Evolutionary conservation across 1,284 basidiomycete genomes (phyloP), one percentile per base, ranked within the genome.

Genomic region (Lignosus rhinocerotis): DNA sequence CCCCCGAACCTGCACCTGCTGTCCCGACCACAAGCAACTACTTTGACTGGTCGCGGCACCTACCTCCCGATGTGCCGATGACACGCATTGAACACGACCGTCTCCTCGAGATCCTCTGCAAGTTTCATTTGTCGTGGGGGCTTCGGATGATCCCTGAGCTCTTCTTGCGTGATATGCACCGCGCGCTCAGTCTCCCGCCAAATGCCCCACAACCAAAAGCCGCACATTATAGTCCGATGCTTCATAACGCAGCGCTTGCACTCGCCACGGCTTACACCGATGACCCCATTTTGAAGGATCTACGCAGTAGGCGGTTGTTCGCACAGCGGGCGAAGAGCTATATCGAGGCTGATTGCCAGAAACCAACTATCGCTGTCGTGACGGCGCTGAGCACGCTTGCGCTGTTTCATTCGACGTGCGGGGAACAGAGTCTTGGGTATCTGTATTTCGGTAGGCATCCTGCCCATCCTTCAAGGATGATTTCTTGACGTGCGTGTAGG

Each of bases 151-250:
- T 78, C 16, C 76, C 76, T 14, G 73, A 77, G 39, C 75, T 84
- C n/a, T 87, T 87, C 69, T 71, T 84, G 3, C 75, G 80, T 30
- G 85, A 87, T 66, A 85, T 87, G 83, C 75, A 80, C 67, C 68
- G 80, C 58, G 71, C 78, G 59, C 73, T 90, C 65, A 75, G 69
- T 48, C 67, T 73, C 33, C 81, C 84, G 2, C 76, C 75, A 0
- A 73, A 77, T 0, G 74, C 82, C 9, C 64, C 75, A 0, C 73
- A 76, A 8, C 74, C 78, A 0, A 78, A 80, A 52, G 80, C 81
- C 0, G 77, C 84, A 0, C 82, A 86, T 63, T 90, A 90, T 72
- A 86, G 85, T 1, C 86, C 87, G 0, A 84, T 90, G 77, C 75
- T 90, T 3, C 88, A 91, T 72, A 89, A 89, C 65, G 78, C 84